phyloP scores from a whole-genome alignment of 768 basidiomycete genomes.

The Hypsizygus marmoreus region DNA sequence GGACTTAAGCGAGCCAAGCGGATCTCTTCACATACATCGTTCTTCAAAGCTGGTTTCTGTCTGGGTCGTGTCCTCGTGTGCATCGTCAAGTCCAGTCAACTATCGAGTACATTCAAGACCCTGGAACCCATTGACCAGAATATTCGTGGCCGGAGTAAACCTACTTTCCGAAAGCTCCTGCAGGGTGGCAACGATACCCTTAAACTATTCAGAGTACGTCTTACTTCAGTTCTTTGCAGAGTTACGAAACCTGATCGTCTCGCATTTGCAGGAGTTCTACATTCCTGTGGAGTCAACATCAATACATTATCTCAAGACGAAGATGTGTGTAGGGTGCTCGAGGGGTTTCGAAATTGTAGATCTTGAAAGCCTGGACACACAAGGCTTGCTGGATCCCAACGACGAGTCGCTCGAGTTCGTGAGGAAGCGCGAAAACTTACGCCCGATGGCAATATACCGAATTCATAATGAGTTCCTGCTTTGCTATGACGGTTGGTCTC shows the following conservation, averaged over 20 bases:
- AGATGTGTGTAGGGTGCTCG: conserved; percentile 95
- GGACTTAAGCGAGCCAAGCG: conserved; percentile 93
- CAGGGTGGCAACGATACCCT: conserved; percentile 96
- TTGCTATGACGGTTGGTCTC: conserved; percentile 88
- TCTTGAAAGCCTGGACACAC: conserved; percentile 94
- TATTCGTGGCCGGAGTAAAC: conserved; percentile 74
- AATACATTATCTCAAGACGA: conserved; percentile 96
- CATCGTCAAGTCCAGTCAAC: conserved; percentile 92
- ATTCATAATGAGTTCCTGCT: conserved; percentile 96
- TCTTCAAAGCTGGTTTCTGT: conserved; percentile 96
- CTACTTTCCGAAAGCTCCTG: conserved; percentile 91
- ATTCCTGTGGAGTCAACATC: conserved; percentile 97
- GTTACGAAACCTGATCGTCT: conserved; percentile 1
- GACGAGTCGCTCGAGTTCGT: conserved; percentile 94
- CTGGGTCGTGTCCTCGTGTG: conserved; percentile 91
- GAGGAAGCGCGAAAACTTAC: conserved; percentile 80
- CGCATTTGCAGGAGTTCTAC: conserved; percentile 81
- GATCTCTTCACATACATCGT: conserved; percentile 93
- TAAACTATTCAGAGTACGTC: conserved; percentile 79
- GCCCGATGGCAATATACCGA: conserved; percentile 95
- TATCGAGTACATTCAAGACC: conserved; percentile 97
- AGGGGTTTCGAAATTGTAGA: conserved; percentile 99
- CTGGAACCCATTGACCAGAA: conserved; percentile 95
- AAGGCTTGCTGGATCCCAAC: conserved; percentile 90
- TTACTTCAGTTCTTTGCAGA: neutral